Evolutionary conservation across 2,329 filamentous ascomycete species (phyloP).

Genomic region (Ophiostoma pallidulum): DNA sequence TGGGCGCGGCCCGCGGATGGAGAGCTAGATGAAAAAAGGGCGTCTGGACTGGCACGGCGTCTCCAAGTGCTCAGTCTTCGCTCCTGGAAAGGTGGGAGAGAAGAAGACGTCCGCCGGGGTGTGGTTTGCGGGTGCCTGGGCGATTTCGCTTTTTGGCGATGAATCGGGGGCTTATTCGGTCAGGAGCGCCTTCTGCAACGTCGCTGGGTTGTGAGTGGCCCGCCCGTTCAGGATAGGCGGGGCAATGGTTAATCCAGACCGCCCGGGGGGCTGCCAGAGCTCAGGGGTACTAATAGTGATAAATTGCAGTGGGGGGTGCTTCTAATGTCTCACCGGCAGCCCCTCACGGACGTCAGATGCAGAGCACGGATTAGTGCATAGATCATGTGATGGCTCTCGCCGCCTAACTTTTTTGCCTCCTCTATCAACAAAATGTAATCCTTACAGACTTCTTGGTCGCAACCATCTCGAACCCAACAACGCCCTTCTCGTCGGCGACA

Average conservation of each 20-base stretch:
- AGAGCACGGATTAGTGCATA: conserved; percentile 3
- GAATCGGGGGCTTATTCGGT: neutral
- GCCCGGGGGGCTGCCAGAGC: conserved; percentile 7
- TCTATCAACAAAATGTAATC: neutral
- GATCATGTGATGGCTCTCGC: neutral
- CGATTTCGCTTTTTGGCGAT: neutral
- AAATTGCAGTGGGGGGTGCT: too few relatives aligned
- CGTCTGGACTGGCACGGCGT: neutral
- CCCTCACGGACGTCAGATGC: too few relatives aligned
- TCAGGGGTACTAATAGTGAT: conserved; percentile 6
- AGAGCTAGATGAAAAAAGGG: neutral
- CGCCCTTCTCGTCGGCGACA: too few relatives aligned
- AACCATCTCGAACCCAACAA: too few relatives aligned
- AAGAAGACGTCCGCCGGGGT: neutral
- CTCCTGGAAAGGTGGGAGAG: neutral
- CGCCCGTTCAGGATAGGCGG: conserved; percentile 5
- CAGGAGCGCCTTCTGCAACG: conserved; percentile 1
- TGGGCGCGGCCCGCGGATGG: neutral
- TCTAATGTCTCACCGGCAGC: too few relatives aligned
- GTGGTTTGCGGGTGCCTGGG: conserved; percentile 6
- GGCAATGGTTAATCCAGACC: conserved; percentile 18
- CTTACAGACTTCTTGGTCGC: neutral
- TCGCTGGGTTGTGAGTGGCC: conserved; percentile 4
- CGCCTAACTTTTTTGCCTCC: neutral
- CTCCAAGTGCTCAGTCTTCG: neutral